Base-by-base conservation (phyloP, 2,329 filamentous ascomycete genomes). In the Trichoderma cornu-damae region DNA sequence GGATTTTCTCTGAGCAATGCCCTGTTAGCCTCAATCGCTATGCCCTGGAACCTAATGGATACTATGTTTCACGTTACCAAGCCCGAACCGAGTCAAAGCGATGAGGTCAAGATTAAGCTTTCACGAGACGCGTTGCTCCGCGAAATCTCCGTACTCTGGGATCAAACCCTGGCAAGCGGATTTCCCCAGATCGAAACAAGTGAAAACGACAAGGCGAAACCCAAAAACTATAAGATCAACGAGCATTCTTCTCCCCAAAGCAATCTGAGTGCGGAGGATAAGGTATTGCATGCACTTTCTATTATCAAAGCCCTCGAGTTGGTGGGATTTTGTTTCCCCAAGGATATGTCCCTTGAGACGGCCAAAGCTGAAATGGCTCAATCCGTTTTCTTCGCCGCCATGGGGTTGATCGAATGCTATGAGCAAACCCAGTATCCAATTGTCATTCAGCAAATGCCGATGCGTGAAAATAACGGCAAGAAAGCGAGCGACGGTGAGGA, bases 301-400 rank as follows among this genome's bases (percentile, higher is more conserved):
- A 37, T 55, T 16, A 55, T 55, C 30, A 55, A 47, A 38, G 52
- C 40, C 38, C 52, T 55, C 2, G 52, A 55, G 24, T 5, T 55
- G 16, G 34, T 55, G n/a, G 52, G 52, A 8, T 46, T 55, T 20
- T 30, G 24, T 4, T 56, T 59, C 26, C 57, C 57, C 5, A 24
- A 14, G n/a, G 57, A 59, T 2, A 43, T 59, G n/a, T 56, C 30
- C 4, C 43, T 26, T 9, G 57, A 59, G 32, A 56, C 57, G 3
- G 57, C 57, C 4, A 48, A 40, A 40, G 30, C 43, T 4, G 57
- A 59, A 26, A 59, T 59, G 34, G 35, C 57, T 2, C 57, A 54
- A 40, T 40, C 57, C 3, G 51, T 59, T 6, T 59, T 47, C 34
- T 54, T 59, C 34, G 34, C 51, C 11, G 43, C 57, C 8, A 40